Base-by-base conservation (phyloP, 768 basidiomycete species). In the Phylloporus sp. region DNA sequence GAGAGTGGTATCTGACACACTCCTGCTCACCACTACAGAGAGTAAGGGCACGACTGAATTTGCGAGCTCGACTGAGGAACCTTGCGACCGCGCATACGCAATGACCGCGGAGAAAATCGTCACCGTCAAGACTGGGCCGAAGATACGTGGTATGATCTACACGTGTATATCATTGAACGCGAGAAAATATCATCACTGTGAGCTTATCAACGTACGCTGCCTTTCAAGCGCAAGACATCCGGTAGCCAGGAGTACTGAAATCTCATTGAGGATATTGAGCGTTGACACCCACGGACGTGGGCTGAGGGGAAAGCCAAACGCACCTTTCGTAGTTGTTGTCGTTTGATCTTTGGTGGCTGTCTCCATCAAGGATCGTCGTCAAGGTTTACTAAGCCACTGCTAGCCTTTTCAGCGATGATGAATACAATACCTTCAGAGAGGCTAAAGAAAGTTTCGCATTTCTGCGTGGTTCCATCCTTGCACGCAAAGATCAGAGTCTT, bases 31-130 rank as follows among this genome's bases (percentile, higher is more conserved):
- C 58, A 95, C 94, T 12, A 97, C 90, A 11, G 91, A 90, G 28
- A 95, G 77, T 46, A 97, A 70, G 2, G 94, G 94, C 2, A 94
- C 82, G 50, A 95, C 86, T 23, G 89, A 85, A 68, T 91, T 95
- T 18, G 89, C 82, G 59, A 91, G 73, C 23, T 77, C 75, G 40
- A 94, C 67, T 26, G 74, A 68, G 49, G 81, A 76, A 0, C 86
- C 91, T 54, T 69, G 73, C 20, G 73, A 69, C 66, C 77, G 77
- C 34, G 78, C 76, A 70, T 84, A 88, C 24, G 79, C 81, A 24
- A 88, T 76, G 4, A 74, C 57, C 28, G 70, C 72, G 5, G 93
- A 80, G 60, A 89, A 92, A 5, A 91, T 47, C 0, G 91, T 92
- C 27, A 95, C 85, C 0, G 89, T 91, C 22, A 89, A 66, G 28